Percentiles rank a stretch among this genome's conserved stretches.
Conservation (phyloP, 1,139 yeast genomes). For the Candida sanyaensis region DNA sequence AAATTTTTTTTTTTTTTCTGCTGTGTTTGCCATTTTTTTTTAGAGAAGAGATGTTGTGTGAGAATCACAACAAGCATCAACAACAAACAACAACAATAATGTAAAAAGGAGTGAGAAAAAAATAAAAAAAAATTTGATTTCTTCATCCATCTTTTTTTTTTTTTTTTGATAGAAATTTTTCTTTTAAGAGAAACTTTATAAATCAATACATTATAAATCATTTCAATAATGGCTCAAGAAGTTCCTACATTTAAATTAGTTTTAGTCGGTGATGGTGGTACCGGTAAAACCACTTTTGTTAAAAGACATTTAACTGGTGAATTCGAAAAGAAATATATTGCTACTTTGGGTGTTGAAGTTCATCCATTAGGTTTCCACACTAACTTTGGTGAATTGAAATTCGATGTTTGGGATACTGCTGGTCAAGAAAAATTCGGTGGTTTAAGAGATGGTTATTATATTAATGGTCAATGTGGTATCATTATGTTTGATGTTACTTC, state of each 20-base stretch:
- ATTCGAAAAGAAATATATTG: constrained; percentile 98
- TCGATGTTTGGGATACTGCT: constrained; percentile 99
- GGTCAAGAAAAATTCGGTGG: constrained; percentile 99
- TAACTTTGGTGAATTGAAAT: constrained; percentile 97
- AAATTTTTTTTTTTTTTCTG: too few relatives aligned
- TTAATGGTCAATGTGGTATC: constrained; percentile 99
- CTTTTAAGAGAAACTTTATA: background rate
- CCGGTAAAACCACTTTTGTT: constrained; percentile 99
- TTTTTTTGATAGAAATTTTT: too few relatives aligned
- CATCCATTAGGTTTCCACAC: constrained; percentile 99
- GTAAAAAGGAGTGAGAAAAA: background rate
- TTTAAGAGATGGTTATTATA: constrained; percentile 98
- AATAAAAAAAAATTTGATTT: constrained; percentile 1
- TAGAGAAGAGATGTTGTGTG: too few relatives aligned
- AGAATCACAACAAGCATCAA: too few relatives aligned
- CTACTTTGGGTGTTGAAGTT: constrained; percentile 99
- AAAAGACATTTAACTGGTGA: constrained; percentile 99
- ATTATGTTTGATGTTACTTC: constrained; percentile 99
- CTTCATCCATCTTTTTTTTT: background rate
- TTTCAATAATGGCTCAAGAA: constrained; percentile 60
- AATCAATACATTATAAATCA: background rate
- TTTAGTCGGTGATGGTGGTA: constrained; percentile 99
- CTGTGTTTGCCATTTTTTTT: too few relatives aligned
- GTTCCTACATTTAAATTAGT: constrained; percentile 98
- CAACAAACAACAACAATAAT: too few relatives aligned